Evolutionary conservation across 257 asterid genomes (phyloP), one percentile per base, ranked within the genome.

Genomic region (Cordia subcordata): DNA sequence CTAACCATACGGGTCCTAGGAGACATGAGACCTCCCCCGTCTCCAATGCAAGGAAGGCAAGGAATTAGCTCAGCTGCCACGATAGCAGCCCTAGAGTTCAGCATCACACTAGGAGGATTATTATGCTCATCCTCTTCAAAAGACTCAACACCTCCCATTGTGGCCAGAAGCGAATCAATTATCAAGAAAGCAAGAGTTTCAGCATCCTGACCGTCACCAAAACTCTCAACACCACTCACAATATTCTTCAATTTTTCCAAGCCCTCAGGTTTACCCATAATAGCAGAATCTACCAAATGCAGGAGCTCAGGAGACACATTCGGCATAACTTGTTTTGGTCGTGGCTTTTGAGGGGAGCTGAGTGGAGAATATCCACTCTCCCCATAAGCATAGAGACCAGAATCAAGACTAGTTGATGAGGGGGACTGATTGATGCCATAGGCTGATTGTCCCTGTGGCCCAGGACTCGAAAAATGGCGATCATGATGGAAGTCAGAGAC

Each of bases 131-230:
- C 87, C 77, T 84, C 97, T 72, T 86, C 99, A 77, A 92, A 92
- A 76, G 94, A 92, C 79, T 92, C 99, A 37, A 92, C 97, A 57
- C 99, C 99, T 69, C 99, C 99, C 99, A 92, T 92, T 10, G 97
- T 92, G 53, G 94, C 95, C 75, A 92, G 96, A 79, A 92, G 96
- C 4, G 99, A 92, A 75, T 92, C 99, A 68, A 88, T 86, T 15
- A 92, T 94, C 83, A 85, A 74, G 75, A 77, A 81, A 66, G 96
- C 82, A 75, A 84, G 71, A 54, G 85, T 55, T 18, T 84, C 95
- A 55, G 94, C 82, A 38, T 92, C 96, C 45, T 74, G 81, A 11
- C 80, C 94, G 63, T 72, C 79, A 56, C 84, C 99, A 78, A 88
- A 88, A 67, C 78, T 77, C 81, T 88, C 89, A 70, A 79, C 82